Conservation (phyloP, 495 filamentous ascomycete genomes). For the Neurospora hispaniola region DNA sequence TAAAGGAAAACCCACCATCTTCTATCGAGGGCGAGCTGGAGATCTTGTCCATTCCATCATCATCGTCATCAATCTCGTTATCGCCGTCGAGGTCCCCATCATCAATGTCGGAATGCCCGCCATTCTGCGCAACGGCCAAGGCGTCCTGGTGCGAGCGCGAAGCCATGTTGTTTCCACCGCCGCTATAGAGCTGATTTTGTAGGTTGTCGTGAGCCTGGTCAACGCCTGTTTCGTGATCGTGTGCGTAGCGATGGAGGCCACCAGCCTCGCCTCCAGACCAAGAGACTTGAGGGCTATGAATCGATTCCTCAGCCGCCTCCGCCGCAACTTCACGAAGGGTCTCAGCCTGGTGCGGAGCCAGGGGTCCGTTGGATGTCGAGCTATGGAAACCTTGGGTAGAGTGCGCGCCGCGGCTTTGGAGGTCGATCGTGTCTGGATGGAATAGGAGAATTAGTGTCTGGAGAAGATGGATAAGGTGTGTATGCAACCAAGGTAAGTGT, state of each 20-base stretch:
- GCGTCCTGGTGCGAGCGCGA: conserved; percentile 37
- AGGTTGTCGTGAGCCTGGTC: conserved; percentile 36
- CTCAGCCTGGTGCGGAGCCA: conserved; percentile 75
- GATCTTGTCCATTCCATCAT: conserved; percentile 94
- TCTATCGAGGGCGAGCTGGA: conserved; percentile 97
- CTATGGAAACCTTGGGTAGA: conserved; percentile 66
- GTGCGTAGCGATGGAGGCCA: conserved; percentile 40
- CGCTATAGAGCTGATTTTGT: conserved; percentile 4
- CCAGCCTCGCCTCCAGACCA: conserved; percentile 40
- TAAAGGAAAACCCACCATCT: conserved; percentile 68
- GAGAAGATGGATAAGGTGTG: conserved; percentile 8
- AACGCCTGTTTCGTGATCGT: conserved; percentile 35
- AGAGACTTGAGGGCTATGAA: conserved; percentile 40
- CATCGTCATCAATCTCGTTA: conserved; percentile 62
- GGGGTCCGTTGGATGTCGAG: conserved; percentile 36
- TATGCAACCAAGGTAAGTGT: conserved; percentile 2
- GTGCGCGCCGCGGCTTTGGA: conserved; percentile 72
- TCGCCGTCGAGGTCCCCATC: conserved; percentile 59
- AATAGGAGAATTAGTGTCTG: conserved; percentile 9
- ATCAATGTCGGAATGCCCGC: conserved; percentile 46
- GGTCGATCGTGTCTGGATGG: conserved; percentile 78
- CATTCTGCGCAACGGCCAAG: conserved; percentile 44
- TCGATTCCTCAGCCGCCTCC: conserved; percentile 58
- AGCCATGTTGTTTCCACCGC: conserved; percentile 22
- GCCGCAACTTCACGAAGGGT: conserved; percentile 69